Conservation (phyloP, 345 rosid species). For the Rubroshorea leprosula region DNA sequence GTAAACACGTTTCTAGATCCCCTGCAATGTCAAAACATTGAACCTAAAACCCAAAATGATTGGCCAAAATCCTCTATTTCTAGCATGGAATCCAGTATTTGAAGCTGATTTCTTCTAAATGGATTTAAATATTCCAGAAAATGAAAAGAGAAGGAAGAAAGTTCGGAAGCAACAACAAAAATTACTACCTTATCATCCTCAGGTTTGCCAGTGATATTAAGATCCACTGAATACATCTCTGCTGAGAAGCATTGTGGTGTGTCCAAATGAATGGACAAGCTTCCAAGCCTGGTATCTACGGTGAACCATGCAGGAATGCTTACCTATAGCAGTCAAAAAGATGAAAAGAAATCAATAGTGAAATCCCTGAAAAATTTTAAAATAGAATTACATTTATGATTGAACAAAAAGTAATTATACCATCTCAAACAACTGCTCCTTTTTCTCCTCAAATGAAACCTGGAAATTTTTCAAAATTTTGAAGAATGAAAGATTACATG, state of each 20-base stretch:
- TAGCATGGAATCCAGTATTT: too few species aligned
- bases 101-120: too few species aligned
- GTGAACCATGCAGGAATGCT: slow-evolving; percentile 99
- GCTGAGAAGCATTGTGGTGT: slow-evolving; percentile 99
- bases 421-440: slow-evolving; percentile 93
- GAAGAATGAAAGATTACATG: background rate
- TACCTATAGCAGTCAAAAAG: slow-evolving; percentile 42
- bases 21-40: too few species aligned
- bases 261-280: slow-evolving; percentile 92
- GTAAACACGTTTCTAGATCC: background rate
- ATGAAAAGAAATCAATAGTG: slow-evolving; percentile 7
- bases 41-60: too few species aligned
- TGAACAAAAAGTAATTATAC: slow-evolving; percentile 29
- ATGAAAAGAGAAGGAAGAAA: background rate
- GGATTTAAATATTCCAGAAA: background rate
- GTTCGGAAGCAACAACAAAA: too few species aligned
- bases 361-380: slow-evolving; percentile 13
- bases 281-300: slow-evolving; percentile 91
- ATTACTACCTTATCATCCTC: slow-evolving; percentile 89
- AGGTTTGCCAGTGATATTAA: slow-evolving; percentile 81
- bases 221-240: slow-evolving; percentile 97
- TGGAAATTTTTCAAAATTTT: slow-evolving; percentile 22
- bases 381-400: background rate
- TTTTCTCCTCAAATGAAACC: slow-evolving; percentile 91
- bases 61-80: background rate